Base-by-base conservation (phyloP, 2,329 filamentous ascomycete genomes). In the Iodosphaeria phyllophila region DNA sequence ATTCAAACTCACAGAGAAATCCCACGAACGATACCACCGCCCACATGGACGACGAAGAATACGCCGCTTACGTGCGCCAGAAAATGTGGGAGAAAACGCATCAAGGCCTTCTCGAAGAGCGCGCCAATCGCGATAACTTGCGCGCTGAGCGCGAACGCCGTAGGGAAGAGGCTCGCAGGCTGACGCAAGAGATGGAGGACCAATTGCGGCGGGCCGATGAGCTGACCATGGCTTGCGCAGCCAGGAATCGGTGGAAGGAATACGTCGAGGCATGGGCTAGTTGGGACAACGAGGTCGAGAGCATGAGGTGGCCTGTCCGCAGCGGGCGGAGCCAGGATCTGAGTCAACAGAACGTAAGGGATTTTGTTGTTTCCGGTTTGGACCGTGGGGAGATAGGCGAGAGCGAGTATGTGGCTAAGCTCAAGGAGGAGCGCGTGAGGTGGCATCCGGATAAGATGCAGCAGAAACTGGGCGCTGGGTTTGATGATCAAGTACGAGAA, bases 371-470 rank as follows among this genome's bases (percentile, higher is more conserved):
- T 11, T 40, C 46, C 11, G 57, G 58, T 0, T 41, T 65, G 13
- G 48, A 47, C 24, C 32, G 55, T 13, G 48, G 52, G 15, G 49
- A 53, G 3, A 37, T 56, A 3, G 58, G 57, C 12, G 54, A 58
- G 37, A 49, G 41, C 29, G 50, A 52, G 7, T 57, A 60, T 25
- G 43, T 57, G 12, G 48, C 54, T 6, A 52, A 47, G 29, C 56
- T 95, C 26, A 92, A 92, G 49, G 56, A 69, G 5, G 89, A 98
- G 54, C 69, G 89, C 25, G 73, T 95, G 11, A 64, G 83, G 10
- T 98, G 89, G 89, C 89, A 98, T 54, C 89, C 89, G 4, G 89
- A 98, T 52, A 98, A 95, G 58, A 77, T 95, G 28, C 82, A 93
- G 55, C 89, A 93, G 52, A 68, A 72, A 26, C 73, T 92, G 31